Evolutionary conservation across 2,329 filamentous ascomycete genomes (phyloP).

Genomic region (Trichoderma polysporum): DNA sequence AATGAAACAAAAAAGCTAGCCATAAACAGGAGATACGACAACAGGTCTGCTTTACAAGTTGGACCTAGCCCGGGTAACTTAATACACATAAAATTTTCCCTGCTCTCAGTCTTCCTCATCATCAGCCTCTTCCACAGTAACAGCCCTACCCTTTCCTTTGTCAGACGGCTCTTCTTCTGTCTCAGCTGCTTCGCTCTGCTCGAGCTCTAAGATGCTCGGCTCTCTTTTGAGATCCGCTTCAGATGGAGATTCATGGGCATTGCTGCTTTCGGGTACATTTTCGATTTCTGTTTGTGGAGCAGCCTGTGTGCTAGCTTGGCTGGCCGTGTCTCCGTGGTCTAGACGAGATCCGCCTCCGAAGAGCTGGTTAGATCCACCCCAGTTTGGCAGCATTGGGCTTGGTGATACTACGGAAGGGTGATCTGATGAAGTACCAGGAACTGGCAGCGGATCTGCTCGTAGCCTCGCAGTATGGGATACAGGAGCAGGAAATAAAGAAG

Average conservation of each 20-base stretch:
- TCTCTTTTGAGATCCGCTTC: slow-evolving; percentile 16
- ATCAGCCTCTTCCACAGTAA: slow-evolving; percentile 46
- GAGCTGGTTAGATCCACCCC: slow-evolving; percentile 52
- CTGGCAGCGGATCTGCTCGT: neutral
- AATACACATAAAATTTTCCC: neutral
- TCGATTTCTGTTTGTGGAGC: slow-evolving; percentile 11
- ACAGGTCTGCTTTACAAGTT: neutral
- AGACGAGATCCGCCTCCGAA: slow-evolving; percentile 39
- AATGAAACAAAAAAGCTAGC: neutral
- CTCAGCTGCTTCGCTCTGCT: slow-evolving; percentile 18
- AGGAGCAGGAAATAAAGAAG: neutral
- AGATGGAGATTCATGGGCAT: slow-evolving; percentile 6
- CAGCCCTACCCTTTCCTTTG: slow-evolving; percentile 48
- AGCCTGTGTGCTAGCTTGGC: slow-evolving; percentile 16
- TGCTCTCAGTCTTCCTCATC: slow-evolving; percentile 37
- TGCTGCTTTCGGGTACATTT: neutral
- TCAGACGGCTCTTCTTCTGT: slow-evolving; percentile 20
- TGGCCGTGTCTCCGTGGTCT: slow-evolving; percentile 25
- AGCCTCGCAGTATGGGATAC: neutral
- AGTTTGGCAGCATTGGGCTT: slow-evolving; percentile 49
- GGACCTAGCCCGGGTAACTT: neutral
- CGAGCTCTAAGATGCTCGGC: slow-evolving; percentile 22
- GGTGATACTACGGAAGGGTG: slow-evolving; percentile 45
- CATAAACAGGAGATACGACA: neutral
- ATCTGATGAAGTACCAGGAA: slow-evolving; percentile 24